Conservation (phyloP, 108 stramenopile genomes). For the Aurantiochytrium sp. region DNA sequence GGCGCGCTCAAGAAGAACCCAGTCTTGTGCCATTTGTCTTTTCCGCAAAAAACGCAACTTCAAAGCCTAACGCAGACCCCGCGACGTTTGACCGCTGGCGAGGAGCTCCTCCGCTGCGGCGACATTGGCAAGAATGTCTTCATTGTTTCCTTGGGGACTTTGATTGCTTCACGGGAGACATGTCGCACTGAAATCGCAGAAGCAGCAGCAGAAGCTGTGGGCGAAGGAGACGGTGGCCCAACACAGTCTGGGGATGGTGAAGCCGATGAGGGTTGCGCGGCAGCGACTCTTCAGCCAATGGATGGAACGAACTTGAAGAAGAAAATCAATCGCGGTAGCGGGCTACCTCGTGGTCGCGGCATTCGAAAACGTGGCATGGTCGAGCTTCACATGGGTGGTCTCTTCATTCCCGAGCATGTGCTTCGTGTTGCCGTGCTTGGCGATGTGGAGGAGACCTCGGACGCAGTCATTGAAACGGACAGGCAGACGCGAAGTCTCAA, state of each 20-base stretch:
- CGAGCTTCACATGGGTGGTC: neutral
- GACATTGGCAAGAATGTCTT: neutral
- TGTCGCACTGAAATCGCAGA: neutral
- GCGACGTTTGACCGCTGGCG: neutral
- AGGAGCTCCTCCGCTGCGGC: neutral
- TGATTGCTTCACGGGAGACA: neutral
- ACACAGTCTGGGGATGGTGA: too few species aligned
- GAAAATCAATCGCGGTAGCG: neutral
- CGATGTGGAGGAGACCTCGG: neutral
- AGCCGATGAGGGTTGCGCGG: too few species aligned
- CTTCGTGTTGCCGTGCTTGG: neutral
- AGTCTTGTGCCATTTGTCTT: neutral
- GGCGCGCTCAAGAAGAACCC: constrained; percentile 5
- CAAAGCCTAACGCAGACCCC: neutral
- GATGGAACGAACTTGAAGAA: too few species aligned
- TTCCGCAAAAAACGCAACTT: constrained; percentile 8
- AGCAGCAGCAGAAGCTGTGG: neutral
- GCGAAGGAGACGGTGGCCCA: too few species aligned
- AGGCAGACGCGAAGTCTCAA: neutral
- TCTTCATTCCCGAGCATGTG: neutral
- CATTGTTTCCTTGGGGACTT: neutral
- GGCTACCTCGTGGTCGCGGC: neutral
- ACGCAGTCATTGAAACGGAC: neutral
- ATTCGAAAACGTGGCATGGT: neutral
- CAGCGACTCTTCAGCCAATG: too few species aligned